Conservation (phyloP, 805 yeast species). For the Ascoidea rubescens region DNA sequence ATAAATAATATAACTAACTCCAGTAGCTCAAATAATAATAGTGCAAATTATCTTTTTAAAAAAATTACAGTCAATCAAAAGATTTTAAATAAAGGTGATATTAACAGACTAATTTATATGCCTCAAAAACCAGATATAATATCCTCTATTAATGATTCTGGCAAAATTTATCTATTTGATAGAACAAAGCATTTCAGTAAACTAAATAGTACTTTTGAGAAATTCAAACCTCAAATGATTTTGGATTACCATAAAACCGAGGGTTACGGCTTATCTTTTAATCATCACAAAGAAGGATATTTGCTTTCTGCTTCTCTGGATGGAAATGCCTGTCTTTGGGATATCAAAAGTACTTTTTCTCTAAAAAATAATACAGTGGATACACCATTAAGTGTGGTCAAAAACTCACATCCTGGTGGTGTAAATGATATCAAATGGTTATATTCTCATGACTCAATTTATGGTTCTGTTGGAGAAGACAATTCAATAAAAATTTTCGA, state of each 20-base stretch:
- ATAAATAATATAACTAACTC: conserved; percentile 7
- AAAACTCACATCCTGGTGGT: conserved; percentile 28
- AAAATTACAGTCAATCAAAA: conserved; percentile 26
- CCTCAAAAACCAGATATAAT: conserved; percentile 81
- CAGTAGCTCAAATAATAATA: background rate
- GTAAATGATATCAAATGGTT: conserved; percentile 67
- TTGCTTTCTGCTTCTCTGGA: conserved; percentile 48
- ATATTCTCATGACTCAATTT: conserved; percentile 42
- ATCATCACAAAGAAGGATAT: conserved; percentile 41
- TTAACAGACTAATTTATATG: conserved; percentile 58
- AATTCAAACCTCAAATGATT: conserved; percentile 35
- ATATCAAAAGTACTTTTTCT: conserved; percentile 31
- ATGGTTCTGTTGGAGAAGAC: conserved; percentile 59
- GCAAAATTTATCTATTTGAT: conserved; percentile 57
- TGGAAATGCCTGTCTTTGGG: conserved; percentile 56
- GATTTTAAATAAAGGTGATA: conserved; percentile 57
- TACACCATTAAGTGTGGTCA: conserved; percentile 11
- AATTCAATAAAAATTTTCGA: conserved; percentile 39
- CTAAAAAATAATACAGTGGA: conserved; percentile 14
- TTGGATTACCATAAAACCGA: conserved; percentile 34
- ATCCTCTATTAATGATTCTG: conserved; percentile 55
- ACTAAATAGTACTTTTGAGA: conserved; percentile 16
- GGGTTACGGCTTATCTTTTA: conserved; percentile 70
- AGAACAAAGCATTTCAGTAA: conserved; percentile 65
- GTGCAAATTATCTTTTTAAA: conserved; percentile 2